phyloP scores from a whole-genome alignment of 2,329 filamentous ascomycete species.

The Rugonectria rugulosa region DNA sequence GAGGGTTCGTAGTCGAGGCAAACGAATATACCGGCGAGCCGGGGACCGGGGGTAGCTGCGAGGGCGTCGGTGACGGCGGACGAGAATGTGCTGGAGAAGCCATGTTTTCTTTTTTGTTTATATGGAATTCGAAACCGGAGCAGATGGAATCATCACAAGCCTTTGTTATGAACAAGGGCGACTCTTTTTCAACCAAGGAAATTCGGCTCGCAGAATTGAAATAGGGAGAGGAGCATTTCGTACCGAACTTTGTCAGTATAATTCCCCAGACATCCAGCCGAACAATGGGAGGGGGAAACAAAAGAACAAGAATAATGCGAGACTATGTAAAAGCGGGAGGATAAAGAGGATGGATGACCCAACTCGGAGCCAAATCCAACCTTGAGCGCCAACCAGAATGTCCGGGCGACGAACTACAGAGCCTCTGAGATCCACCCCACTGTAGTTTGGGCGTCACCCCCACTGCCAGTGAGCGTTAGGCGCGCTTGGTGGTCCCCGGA shows the following conservation, averaged over 20 bases:
- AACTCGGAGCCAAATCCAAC: too few species aligned
- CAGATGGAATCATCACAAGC: slow-evolving; percentile 24
- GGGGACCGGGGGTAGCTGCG: slow-evolving; percentile 67
- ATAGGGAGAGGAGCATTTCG: slow-evolving; percentile 21
- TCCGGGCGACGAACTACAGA: slow-evolving; percentile 30
- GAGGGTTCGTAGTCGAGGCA: slow-evolving; percentile 67
- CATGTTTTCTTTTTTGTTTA: slow-evolving; percentile 37
- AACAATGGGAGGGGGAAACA: not conserved
- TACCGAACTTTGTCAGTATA: not conserved
- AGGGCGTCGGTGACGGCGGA: slow-evolving; percentile 59
- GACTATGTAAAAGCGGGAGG: slow-evolving; percentile 1
- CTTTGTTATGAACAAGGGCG: slow-evolving; percentile 4
- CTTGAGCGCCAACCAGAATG: slow-evolving; percentile 5
- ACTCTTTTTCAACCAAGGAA: slow-evolving; percentile 17
- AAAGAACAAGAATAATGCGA: not conserved
- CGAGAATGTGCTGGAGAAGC: slow-evolving; percentile 44
- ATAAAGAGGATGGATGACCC: slow-evolving; percentile 11
- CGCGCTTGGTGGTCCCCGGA: slow-evolving; percentile 25
- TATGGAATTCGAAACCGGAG: slow-evolving; percentile 27
- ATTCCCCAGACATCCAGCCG: not conserved
- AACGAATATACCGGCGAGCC: slow-evolving; percentile 70
- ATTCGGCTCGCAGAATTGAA: not conserved
- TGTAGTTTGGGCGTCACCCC: slow-evolving; percentile 22
- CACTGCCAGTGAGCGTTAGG: slow-evolving; percentile 27
- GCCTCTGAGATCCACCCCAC: slow-evolving; percentile 24